Evolutionary conservation across 345 rosid species (phyloP).

Genomic region (Eucalyptus regnans): DNA sequence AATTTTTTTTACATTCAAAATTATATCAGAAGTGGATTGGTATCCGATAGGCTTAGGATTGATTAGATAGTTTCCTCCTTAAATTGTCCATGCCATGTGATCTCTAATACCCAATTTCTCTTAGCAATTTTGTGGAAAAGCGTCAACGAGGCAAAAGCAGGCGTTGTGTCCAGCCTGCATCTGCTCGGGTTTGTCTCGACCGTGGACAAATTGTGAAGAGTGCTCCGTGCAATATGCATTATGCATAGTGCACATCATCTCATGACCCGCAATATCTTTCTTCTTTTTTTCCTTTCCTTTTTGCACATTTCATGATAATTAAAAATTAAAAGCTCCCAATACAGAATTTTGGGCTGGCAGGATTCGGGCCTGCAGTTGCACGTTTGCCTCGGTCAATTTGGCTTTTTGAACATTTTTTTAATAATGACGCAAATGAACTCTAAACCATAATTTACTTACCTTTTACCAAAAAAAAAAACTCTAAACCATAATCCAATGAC

Average conservation of each 20-base stretch:
- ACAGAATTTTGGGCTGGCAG: background rate
- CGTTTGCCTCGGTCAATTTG: background rate
- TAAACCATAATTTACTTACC: no score
- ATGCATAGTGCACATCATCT: background rate
- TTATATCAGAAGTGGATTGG: background rate
- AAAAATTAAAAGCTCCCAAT: background rate
- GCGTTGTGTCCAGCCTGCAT: background rate
- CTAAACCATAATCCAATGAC: rapidly evolving
- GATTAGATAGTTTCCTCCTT: background rate
- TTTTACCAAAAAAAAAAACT: no score
- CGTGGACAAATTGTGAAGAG: background rate
- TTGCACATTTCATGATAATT: background rate
- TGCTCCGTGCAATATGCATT: background rate
- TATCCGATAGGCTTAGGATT: background rate
- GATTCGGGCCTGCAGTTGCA: background rate
- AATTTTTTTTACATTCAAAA: background rate
- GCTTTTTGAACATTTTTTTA: background rate
- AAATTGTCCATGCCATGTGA: background rate
- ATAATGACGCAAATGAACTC: no score
- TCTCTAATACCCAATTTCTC: background rate
- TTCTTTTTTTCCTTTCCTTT: background rate
- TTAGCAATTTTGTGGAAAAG: background rate
- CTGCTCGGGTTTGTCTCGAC: background rate
- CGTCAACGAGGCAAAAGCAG: background rate
- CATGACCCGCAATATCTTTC: background rate